These are phyloP conservation scores for Cryoendolithus antarcticus DNA, from an alignment of 2,329 filamentous ascomycete species.

Conservation along the genomic window DNA sequence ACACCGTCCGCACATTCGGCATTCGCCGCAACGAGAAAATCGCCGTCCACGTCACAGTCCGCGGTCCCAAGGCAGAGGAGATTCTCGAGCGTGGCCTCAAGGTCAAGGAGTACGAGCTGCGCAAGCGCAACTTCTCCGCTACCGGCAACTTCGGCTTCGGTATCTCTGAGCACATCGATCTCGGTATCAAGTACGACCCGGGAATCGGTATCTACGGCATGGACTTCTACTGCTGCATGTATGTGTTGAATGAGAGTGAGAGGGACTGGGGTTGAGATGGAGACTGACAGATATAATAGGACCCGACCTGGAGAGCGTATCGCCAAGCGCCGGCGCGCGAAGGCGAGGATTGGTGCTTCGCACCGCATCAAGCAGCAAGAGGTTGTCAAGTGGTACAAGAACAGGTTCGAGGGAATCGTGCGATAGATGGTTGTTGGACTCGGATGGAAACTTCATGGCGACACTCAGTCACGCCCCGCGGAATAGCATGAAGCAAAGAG, in stretches of 20 bases:
- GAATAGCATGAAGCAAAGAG: conserved; percentile 14
- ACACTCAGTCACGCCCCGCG: conserved; percentile 6
- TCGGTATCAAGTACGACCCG: conserved; percentile 99
- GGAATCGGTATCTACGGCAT: conserved; percentile 98
- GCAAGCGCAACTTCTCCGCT: conserved; percentile 99
- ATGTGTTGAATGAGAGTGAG: conserved; percentile 25
- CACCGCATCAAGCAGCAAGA: conserved; percentile 92
- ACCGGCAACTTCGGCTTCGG: conserved; percentile 99
- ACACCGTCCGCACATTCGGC: conserved; percentile 99
- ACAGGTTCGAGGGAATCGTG: conserved; percentile 96
- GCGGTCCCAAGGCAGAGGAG: conserved; percentile 98
- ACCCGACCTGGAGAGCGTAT: conserved; percentile 98
- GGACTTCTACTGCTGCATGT: conserved; percentile 99
- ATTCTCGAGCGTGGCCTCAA: conserved; percentile 99
- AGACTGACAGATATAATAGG: conserved; percentile 33
- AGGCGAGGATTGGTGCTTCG: conserved; percentile 71
- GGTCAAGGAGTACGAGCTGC: conserved; percentile 99
- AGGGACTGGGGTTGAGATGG: background rate
- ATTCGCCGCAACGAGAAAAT: conserved; percentile 99
- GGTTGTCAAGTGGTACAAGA: conserved; percentile 97
- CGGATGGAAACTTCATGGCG: conserved; percentile 10
- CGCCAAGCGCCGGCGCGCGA: conserved; percentile 81
- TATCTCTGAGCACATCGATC: conserved; percentile 99
- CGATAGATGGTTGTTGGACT: conserved; percentile 53
- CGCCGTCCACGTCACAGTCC: conserved; percentile 97